Conservation (phyloP, 805 yeast species). For the Yamadazyma ubonensis region DNA sequence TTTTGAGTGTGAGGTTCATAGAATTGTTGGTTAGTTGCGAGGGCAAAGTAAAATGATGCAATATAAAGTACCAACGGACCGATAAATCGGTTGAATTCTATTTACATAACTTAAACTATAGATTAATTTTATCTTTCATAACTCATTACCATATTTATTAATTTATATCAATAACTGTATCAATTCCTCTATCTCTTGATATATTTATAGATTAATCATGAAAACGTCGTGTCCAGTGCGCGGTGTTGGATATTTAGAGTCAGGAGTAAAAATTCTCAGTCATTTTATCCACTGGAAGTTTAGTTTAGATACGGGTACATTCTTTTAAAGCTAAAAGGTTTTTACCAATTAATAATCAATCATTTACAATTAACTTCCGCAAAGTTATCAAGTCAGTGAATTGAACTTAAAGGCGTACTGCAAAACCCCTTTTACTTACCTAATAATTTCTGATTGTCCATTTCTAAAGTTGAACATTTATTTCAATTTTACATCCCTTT, state of each 20-base stretch:
- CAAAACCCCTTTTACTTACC: no score
- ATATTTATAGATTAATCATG: constrained; percentile 3
- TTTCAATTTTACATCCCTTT: no score
- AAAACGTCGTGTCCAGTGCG: constrained; percentile 3
- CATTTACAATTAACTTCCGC: no score
- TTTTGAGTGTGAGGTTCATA: constrained; percentile 49
- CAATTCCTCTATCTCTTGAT: not conserved
- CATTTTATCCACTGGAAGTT: constrained; percentile 4
- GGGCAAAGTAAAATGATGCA: constrained; percentile 1
- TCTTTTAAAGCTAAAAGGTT: constrained; percentile 2
- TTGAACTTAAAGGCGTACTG: no score
- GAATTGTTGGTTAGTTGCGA: constrained; percentile 17
- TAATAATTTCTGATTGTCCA: no score
- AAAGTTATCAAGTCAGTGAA: no score
- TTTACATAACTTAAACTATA: no score
- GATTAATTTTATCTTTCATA: no score
- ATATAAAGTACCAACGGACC: not conserved
- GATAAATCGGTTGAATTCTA: not conserved
- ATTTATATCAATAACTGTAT: no score
- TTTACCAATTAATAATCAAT: not conserved
- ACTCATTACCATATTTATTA: no score
- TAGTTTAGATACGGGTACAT: constrained; percentile 2
- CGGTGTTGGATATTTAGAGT: not conserved
- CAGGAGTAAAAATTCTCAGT: constrained; percentile 9
- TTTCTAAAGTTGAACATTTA: no score